A percentile compares a stretch with the other conserved stretches of the same genome.
phyloP scores from a whole-genome alignment of 805 yeast genomes.

The Zygosaccharomyces siamensis region DNA sequence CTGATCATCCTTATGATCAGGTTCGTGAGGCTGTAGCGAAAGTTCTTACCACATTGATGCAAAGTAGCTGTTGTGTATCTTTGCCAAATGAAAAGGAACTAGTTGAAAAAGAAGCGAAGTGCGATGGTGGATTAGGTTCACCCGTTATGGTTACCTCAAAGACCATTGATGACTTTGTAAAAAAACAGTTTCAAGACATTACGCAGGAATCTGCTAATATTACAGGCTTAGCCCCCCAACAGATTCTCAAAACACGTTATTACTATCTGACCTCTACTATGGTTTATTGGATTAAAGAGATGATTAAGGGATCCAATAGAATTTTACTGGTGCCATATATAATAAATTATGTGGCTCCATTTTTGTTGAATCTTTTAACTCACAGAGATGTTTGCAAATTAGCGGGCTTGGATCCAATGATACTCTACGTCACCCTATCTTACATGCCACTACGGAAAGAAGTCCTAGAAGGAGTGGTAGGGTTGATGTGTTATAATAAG shows the following conservation, averaged over 20 bases:
- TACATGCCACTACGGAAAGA: constrained; percentile 42
- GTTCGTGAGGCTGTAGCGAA: constrained; percentile 68
- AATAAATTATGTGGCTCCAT: constrained; percentile 55
- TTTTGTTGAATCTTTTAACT: constrained; percentile 55
- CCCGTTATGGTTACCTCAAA: constrained; percentile 32
- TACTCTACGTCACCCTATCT: constrained; percentile 44
- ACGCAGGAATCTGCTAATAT: constrained; percentile 37
- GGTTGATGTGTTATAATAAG: constrained; percentile 41
- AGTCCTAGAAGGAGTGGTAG: constrained; percentile 41
- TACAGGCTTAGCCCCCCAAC: constrained; percentile 45
- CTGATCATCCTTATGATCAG: constrained; percentile 63
- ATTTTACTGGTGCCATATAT: constrained; percentile 50
- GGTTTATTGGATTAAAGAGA: constrained; percentile 51
- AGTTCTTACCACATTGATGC: constrained; percentile 38
- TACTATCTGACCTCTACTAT: constrained; percentile 62
- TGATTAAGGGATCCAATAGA: constrained; percentile 51
- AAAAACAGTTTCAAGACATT: constrained; percentile 42
- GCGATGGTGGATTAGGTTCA: constrained; percentile 35
- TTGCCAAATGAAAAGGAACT: constrained; percentile 12
- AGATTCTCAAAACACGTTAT: constrained; percentile 54
- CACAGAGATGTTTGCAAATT: constrained; percentile 79
- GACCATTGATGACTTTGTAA: constrained; percentile 37
- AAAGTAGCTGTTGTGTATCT: constrained; percentile 27
- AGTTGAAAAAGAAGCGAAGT: constrained; percentile 10
- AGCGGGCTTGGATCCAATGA: constrained; percentile 53